A percentile compares a stretch with the other conserved stretches of the same genome.
Conservation (phyloP, 1,139 yeast genomes). For the Pneumocystis carinii region DNA sequence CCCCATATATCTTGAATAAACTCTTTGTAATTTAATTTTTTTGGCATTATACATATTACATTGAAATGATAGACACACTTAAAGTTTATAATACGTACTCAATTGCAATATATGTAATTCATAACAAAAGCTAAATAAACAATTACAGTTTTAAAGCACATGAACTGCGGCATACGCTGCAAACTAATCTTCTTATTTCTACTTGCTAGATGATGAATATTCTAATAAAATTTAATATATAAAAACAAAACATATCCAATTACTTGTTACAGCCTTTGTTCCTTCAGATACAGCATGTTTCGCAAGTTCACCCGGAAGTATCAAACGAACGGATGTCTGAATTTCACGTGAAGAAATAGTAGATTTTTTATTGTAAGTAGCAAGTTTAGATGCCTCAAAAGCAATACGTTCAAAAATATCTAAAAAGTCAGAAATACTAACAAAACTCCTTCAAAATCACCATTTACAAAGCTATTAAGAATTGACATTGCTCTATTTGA, state of each 20-base stretch:
- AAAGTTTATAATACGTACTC: neutral
- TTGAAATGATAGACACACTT: neutral
- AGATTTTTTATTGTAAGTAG: conserved; percentile 98
- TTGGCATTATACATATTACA: too few species aligned
- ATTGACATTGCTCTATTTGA: conserved; percentile 98
- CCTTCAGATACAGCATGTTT: conserved; percentile 98
- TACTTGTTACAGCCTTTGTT: conserved; percentile 93
- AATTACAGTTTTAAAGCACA: neutral
- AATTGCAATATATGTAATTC: neutral
- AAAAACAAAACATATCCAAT: neutral
- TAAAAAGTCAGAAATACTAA: neutral
- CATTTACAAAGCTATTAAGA: conserved; percentile 93
- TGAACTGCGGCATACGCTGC: neutral
- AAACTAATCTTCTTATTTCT: neutral
- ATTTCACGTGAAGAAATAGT: conserved; percentile 98
- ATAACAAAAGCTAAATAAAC: neutral
- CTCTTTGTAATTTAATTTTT: neutral
- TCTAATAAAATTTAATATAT: neutral
- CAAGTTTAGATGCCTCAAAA: conserved; percentile 95
- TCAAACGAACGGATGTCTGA: conserved; percentile 97
- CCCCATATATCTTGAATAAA: conserved; percentile 28
- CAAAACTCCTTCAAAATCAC: neutral
- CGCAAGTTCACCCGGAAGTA: conserved; percentile 98
- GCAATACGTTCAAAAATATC: conserved; percentile 85
- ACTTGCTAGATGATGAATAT: neutral